These are phyloP conservation scores for Amanita brunnescens DNA, from an alignment of 768 basidiomycete species.

Conservation along the genomic window DNA sequence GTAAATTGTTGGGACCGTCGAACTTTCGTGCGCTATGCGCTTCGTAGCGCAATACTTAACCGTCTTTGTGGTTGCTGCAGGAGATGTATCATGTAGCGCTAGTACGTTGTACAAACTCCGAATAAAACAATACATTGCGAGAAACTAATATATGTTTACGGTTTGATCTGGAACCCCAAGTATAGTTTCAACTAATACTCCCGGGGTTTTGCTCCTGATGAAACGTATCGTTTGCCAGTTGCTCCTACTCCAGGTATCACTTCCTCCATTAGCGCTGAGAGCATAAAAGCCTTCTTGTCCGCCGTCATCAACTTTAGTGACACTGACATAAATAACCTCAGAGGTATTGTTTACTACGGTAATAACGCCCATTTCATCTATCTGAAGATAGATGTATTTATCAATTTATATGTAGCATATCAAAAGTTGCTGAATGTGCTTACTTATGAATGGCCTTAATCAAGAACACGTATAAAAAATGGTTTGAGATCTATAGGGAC, in stretches of 20 bases:
- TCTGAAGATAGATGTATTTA: slow-evolving; percentile 1
- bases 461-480: not conserved
- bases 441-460: slow-evolving; percentile 1
- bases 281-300: not conserved
- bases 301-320: not conserved
- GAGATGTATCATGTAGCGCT: not conserved
- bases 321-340: not conserved
- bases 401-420: slow-evolving; percentile 1
- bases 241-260: not conserved
- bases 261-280: not conserved
- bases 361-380: not conserved
- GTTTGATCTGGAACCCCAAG: not conserved
- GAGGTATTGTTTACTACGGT: not conserved
- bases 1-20: too few relatives aligned
- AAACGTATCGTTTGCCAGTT: not conserved
- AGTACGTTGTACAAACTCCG: slow-evolving; percentile 1
- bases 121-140: not conserved
- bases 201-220: not conserved
- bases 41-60: too few relatives aligned
- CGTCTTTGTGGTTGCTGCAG: not conserved
- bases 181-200: not conserved
- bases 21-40: too few relatives aligned
- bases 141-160: not conserved
- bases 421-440: slow-evolving; percentile 1
- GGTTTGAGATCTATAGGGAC: not conserved